Evolutionary conservation across 2,329 filamentous ascomycete species (phyloP).

Genomic region (Kalaharituber pfeilii): DNA sequence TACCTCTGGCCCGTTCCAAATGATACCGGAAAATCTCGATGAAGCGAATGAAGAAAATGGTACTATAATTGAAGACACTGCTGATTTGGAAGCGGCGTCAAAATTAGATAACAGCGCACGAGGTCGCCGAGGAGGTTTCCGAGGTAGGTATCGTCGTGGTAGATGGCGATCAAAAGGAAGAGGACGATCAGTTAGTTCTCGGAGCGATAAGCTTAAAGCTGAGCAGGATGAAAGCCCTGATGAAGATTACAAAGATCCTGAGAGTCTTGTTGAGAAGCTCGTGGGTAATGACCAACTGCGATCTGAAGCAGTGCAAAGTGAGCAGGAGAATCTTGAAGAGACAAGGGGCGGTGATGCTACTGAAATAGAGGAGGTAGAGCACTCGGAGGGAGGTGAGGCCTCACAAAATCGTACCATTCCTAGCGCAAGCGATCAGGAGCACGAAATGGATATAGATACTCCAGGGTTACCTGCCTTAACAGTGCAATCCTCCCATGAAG

Average conservation of each 20-base stretch:
- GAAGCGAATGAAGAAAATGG: neutral
- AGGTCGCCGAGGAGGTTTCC: neutral
- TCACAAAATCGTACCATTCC: neutral
- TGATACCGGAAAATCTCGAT: neutral
- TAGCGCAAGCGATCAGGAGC: neutral
- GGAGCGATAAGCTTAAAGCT: neutral
- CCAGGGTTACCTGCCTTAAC: neutral
- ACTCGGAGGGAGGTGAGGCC: too few species aligned
- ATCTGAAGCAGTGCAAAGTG: too few species aligned
- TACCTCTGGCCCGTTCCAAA: neutral
- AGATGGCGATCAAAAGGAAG: neutral
- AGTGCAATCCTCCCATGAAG: too few species aligned
- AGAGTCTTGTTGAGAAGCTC: neutral
- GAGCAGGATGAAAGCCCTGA: neutral
- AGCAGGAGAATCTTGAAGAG: too few species aligned
- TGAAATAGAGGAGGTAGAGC: too few species aligned
- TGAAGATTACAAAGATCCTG: neutral
- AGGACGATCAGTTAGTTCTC: neutral
- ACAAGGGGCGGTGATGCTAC: too few species aligned
- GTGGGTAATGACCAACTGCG: neutral
- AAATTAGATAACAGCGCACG: neutral
- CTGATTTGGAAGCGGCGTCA: neutral
- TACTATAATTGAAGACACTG: neutral
- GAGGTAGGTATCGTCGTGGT: neutral
- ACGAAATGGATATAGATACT: neutral